These are phyloP conservation scores for Pseudopediastrum boryanum DNA, from an alignment of 139 green algal species.

Conservation along the genomic window DNA sequence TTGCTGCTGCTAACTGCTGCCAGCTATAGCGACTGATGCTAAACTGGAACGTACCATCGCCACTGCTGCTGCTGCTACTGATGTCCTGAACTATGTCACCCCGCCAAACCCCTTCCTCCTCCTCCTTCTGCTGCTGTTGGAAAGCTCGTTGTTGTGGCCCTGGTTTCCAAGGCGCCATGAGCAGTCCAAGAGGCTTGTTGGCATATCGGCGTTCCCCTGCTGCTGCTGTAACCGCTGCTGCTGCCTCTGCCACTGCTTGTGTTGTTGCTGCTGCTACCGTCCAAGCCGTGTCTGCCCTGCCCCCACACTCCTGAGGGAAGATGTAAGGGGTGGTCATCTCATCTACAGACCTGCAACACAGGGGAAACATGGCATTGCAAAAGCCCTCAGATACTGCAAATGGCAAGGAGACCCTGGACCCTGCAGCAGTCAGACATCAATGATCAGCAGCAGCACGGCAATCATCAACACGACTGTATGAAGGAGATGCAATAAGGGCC, in stretches of 20 bases:
- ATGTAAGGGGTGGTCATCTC: conserved; percentile 89
- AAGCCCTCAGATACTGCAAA: background rate
- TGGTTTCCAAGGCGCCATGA: background rate
- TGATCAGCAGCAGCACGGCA: too few species aligned
- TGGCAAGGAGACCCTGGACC: background rate
- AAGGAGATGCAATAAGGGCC: too few species aligned
- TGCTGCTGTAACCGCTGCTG: background rate
- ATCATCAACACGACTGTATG: too few species aligned
- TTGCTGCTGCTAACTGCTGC: conserved; percentile 51
- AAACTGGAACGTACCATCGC: conserved; percentile 33
- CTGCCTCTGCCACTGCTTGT: background rate
- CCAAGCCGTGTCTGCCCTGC: conserved; percentile 76
- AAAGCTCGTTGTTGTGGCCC: background rate
- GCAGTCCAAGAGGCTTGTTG: too few species aligned
- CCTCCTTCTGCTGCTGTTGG: background rate
- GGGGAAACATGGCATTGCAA: background rate
- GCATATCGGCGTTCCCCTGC: too few species aligned
- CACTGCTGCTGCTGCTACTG: background rate
- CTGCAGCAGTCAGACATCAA: too few species aligned
- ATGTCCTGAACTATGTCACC: background rate
- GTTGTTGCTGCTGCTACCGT: conserved; percentile 1
- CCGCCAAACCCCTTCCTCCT: background rate
- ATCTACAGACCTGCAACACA: conserved; percentile 28
- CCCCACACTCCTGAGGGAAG: conserved; percentile 78
- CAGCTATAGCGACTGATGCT: conserved; percentile 62